Base-by-base conservation (phyloP, 257 asterid genomes). In the Leonotis leonurus region DNA sequence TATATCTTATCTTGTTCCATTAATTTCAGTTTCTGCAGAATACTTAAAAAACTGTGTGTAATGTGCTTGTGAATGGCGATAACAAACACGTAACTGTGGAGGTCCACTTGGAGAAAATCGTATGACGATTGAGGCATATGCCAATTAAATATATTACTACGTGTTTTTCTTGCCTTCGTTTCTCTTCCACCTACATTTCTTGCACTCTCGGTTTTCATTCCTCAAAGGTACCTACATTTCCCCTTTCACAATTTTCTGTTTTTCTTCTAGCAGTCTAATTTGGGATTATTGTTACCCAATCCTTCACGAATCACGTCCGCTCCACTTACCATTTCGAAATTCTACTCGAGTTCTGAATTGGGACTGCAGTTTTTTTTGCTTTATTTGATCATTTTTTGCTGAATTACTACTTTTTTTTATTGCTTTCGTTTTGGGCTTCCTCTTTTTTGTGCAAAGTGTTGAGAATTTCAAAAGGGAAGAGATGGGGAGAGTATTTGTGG, bases 401-500 rank as follows among this genome's bases (percentile, higher is more conserved):
- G 56, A 49, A n/a, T 14, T 44, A 9, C 22, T 49, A 16, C 6
- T 1, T n/a, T 26, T 46, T 26, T 8, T 22, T 4, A 32, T n/a
- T n/a, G 50, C 5, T 33, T 22, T 13, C 9, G 18, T 40, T 40
- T n/a, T 4, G 0, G 43, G 16, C 16, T 37, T 11, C n/a, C 43
- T 30, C 5, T 30, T 27, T n/a, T n/a, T 27, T 27, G 33, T n/a
- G 6, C 6, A 27, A 21, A 41, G 56, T 39, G 40, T 32, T 35
- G 65, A 39, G 43, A 35, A 30, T 45, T 33, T 30, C 20, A 5
- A 5, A 7, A 57, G 21, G 50, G 51, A 5, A 52, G 65, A 78
- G 65, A 87, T 88, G 96, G 96, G 96, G 65, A 78, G 92, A 75
- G 77, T 85, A 21, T 89, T 86, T 80, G 80, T 25, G 73, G 70